These are phyloP conservation scores for Tarenaya hassleriana DNA, from an alignment of 345 rosid genomes.

Conservation along the genomic window DNA sequence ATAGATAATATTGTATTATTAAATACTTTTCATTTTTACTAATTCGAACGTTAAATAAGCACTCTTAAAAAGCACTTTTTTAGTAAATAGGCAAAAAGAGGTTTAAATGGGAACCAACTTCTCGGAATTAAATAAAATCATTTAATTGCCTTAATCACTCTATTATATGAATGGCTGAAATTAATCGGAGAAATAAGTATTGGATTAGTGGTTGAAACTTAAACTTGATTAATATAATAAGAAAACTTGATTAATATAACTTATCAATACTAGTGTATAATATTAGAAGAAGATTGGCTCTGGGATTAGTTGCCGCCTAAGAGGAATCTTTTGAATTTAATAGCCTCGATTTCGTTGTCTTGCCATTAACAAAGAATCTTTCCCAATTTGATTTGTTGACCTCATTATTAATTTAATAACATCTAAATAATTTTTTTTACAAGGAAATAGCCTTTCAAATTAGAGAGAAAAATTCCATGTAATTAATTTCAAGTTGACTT, in stretches of 20 bases:
- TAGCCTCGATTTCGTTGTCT: constrained; percentile 22
- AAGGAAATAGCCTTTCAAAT: not conserved
- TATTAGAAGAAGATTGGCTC: not conserved
- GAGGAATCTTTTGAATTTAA: constrained; percentile 23
- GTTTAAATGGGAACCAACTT: constrained; percentile 10
- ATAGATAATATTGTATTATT: not conserved
- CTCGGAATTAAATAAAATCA: constrained; percentile 6
- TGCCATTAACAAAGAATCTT: constrained; percentile 21
- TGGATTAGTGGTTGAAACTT: not conserved
- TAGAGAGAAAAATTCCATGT: not conserved
- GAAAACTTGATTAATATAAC: not conserved
- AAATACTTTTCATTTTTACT: constrained; percentile 11
- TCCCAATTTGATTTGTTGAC: constrained; percentile 26
- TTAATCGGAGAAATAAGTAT: not conserved
- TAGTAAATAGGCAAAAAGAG: constrained; percentile 20
- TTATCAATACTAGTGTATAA: constrained; percentile 1
- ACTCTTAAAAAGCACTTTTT: constrained; percentile 5
- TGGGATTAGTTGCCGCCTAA: constrained; percentile 23
- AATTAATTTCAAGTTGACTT: no score
- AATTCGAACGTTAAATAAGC: not conserved
- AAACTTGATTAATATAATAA: no score
- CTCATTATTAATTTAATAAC: constrained; percentile 8
- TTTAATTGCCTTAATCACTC: not conserved
- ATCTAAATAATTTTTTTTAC: not conserved
- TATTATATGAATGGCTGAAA: not conserved